Evolutionary conservation across 106 monocot species (phyloP), one percentile per base, ranked within the genome.

Genomic region (Narthecium ossifragum): DNA sequence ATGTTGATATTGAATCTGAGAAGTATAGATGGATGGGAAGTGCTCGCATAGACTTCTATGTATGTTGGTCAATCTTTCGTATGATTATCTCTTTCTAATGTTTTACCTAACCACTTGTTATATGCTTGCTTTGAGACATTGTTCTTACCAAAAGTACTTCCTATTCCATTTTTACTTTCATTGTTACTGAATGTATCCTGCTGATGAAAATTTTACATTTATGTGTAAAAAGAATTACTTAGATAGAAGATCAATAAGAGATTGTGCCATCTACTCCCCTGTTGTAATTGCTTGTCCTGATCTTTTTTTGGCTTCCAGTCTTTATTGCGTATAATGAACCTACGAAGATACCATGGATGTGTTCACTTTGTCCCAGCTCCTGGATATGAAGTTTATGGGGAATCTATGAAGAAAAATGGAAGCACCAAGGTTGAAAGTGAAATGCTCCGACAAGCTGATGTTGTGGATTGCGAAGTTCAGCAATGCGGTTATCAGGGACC

Each of bases 21-120:
- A 90, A 80, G 70, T 90, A 75, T 60, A 77, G 93, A 34, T 94
- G 89, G 89, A 77, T 86, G 89, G 93, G 85, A 57, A 78, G 75
- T 36, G 66, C 83, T 69, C 93, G 93, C 36, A 27, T 94, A 26
- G 82, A 82, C 29, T 71, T 89, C 45, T 89, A 85, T 51, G 93
- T 88, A 70, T 55, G 77, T 69, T 53, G 11, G 5, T 8, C 13
- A 13, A 32, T 51, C 8, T 49, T 1, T 15, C 33, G 26, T 28
- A 0, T 32, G 29, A 5, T 11, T 37, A 26, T n/a, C n/a, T n/a
- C n/a, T n/a, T n/a, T n/a, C n/a, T n/a, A n/a, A n/a, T n/a, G n/a
- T n/a, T n/a, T n/a, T n/a, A n/a, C n/a, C n/a, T n/a, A 8, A n/a
- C 34, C 29, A 62, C 37, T 34, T 26, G 17, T 21, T 8, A 46